Conservation (phyloP, 768 basidiomycete genomes). For the Hygrocybe coccinea region DNA sequence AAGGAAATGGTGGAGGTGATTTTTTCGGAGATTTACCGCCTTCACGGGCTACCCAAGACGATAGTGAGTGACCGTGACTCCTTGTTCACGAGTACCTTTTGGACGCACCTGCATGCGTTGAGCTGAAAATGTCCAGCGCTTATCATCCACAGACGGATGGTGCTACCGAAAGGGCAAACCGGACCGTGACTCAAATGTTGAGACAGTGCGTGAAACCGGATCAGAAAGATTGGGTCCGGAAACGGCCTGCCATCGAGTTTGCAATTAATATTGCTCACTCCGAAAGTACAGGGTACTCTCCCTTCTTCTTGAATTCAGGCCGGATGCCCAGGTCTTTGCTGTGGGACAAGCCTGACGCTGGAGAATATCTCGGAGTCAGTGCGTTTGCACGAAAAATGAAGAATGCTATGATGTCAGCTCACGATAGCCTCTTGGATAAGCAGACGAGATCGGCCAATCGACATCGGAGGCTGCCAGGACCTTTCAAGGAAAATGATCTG, state of each 20-base stretch:
- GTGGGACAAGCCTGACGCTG: constrained; percentile 4
- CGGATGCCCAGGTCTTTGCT: constrained; percentile 19
- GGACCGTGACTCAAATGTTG: constrained; percentile 29
- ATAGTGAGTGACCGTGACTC: constrained; percentile 17
- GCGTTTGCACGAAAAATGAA: constrained; percentile 19
- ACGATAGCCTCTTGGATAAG: constrained; percentile 25
- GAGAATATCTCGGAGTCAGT: constrained; percentile 19
- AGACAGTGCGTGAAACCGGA: constrained; percentile 17
- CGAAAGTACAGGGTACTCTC: constrained; percentile 32
- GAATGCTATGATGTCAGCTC: constrained; percentile 22
- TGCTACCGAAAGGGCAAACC: constrained; percentile 29
- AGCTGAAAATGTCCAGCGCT: constrained; percentile 28
- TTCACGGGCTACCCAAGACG: constrained; percentile 31
- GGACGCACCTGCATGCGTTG: constrained; percentile 13
- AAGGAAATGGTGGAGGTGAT: constrained; percentile 16
- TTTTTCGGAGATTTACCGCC: constrained; percentile 18
- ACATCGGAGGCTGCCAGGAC: background rate
- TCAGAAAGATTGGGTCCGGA: constrained; percentile 28
- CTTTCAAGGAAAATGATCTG: background rate
- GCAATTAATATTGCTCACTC: constrained; percentile 33
- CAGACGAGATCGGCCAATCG: constrained; percentile 9
- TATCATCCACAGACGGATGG: constrained; percentile 21
- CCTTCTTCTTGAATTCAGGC: constrained; percentile 29
- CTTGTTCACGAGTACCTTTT: constrained; percentile 10
- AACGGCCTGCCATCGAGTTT: constrained; percentile 33